Conservation (phyloP, 352 stramenopile genomes). For the Globisporangium polare region DNA sequence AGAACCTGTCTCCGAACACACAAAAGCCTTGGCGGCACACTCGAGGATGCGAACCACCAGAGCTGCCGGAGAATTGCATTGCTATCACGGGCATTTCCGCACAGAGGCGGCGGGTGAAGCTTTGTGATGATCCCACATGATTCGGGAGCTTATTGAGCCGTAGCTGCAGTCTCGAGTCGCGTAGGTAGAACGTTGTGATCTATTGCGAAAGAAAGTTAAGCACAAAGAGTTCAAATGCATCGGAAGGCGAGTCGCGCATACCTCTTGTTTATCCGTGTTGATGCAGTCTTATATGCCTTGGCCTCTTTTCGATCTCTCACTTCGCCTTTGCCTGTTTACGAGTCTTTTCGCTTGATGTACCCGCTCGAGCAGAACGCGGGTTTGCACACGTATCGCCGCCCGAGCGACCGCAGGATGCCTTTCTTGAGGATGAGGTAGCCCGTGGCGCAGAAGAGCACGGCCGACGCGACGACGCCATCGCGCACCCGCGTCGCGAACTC, state of each 20-base stretch:
- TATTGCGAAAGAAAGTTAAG: background rate
- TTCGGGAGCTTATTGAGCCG: background rate
- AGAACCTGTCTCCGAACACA: background rate
- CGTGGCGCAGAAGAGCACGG: constrained; percentile 42
- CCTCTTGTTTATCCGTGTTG: background rate
- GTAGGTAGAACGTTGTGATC: background rate
- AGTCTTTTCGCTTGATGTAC: constrained; percentile 79
- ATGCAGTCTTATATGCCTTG: background rate
- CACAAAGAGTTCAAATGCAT: background rate
- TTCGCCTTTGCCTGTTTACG: background rate
- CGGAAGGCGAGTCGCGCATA: background rate
- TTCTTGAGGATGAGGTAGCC: constrained; percentile 82
- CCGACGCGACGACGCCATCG: constrained; percentile 51
- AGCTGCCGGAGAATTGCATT: background rate
- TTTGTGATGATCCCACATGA: background rate
- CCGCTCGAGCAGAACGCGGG: constrained; percentile 81
- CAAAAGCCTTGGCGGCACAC: background rate
- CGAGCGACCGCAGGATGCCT: constrained; percentile 71
- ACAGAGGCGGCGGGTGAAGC: background rate
- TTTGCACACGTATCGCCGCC: constrained; percentile 82
- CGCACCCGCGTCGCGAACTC: constrained; percentile 56
- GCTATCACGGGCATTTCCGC: background rate
- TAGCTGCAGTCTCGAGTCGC: background rate
- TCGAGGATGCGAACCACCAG: background rate
- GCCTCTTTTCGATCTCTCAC: background rate